Percentiles rank a stretch among this genome's conserved stretches.
Conservation (phyloP, 768 basidiomycete genomes). For the Ramaria sp. region DNA sequence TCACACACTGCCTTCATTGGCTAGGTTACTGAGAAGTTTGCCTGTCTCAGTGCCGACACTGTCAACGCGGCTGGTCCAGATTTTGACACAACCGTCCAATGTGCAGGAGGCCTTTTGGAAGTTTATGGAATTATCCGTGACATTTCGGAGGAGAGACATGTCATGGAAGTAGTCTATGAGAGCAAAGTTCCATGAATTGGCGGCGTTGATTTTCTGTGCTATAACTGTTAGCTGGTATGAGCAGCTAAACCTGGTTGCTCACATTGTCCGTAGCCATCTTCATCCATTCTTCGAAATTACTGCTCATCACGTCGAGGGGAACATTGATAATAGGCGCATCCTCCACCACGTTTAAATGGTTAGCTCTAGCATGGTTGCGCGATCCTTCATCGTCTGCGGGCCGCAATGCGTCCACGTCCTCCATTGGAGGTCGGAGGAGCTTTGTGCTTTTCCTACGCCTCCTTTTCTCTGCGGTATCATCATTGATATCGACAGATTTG, state of each 20-base stretch:
- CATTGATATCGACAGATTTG: constrained; percentile 46
- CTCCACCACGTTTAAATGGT: constrained; percentile 49
- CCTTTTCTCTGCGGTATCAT: constrained; percentile 82
- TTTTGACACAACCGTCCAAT: constrained; percentile 97
- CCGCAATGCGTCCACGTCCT: constrained; percentile 31
- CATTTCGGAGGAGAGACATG: constrained; percentile 90
- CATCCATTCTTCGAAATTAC: constrained; percentile 99
- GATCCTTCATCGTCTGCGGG: constrained; percentile 38
- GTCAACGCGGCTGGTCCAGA: constrained; percentile 97
- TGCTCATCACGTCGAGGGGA: constrained; percentile 76
- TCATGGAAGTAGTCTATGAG: constrained; percentile 99
- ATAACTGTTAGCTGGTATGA: constrained; percentile 8
- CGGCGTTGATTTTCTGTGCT: constrained; percentile 91
- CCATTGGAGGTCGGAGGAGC: constrained; percentile 29
- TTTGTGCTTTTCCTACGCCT: constrained; percentile 71
- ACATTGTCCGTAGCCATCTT: constrained; percentile 99
- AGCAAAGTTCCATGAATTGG: constrained; percentile 96
- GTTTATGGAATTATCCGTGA: constrained; percentile 92
- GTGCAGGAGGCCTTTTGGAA: constrained; percentile 98
- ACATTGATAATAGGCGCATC: constrained; percentile 48
- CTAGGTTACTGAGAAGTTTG: constrained; percentile 85
- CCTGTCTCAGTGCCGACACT: constrained; percentile 95
- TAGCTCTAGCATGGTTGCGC: constrained; percentile 39
- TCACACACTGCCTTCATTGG: constrained; percentile 44
- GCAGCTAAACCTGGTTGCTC: constrained; percentile 16